phyloP scores from a whole-genome alignment of 495 filamentous ascomycete genomes.

The Melanomma pulvis-pyrius region DNA sequence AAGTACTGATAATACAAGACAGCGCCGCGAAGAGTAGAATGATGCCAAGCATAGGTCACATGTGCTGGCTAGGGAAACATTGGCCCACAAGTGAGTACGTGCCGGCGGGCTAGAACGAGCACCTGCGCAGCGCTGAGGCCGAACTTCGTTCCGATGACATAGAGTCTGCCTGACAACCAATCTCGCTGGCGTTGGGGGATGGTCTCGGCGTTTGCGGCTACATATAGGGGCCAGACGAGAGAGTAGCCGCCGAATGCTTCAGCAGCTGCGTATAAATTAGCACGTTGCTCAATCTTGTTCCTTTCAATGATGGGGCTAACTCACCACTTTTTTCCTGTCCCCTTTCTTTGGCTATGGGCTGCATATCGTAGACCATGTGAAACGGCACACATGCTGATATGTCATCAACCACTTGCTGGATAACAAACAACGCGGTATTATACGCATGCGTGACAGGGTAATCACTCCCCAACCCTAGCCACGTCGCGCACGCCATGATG shows the following conservation, averaged over 20 bases:
- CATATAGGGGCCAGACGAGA: constrained; percentile 43
- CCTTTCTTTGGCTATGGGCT: constrained; percentile 25
- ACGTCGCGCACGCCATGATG: constrained; percentile 34
- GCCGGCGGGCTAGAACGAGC: constrained; percentile 34
- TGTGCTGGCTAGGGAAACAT: constrained; percentile 31
- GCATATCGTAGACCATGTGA: constrained; percentile 39
- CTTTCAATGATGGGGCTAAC: not conserved
- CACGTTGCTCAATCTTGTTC: not conserved
- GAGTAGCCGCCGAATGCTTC: constrained; percentile 43
- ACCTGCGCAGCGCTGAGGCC: constrained; percentile 38
- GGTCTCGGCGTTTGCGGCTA: constrained; percentile 31
- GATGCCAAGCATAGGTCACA: not conserved
- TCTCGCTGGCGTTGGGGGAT: constrained; percentile 33
- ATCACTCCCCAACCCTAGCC: constrained; percentile 14
- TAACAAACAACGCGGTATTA: constrained; percentile 20
- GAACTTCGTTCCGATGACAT: constrained; percentile 34
- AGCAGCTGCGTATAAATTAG: constrained; percentile 21
- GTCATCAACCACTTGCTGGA: constrained; percentile 41
- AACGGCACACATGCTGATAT: constrained; percentile 42
- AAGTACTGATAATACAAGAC: not conserved
- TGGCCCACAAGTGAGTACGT: constrained; percentile 39
- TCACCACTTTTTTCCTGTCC: constrained; percentile 37
- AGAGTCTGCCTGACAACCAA: constrained; percentile 40
- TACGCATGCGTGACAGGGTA: not conserved
- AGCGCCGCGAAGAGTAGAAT: not conserved